Conservation (phyloP, 345 rosid species). For the Eutrema heterophyllum region DNA sequence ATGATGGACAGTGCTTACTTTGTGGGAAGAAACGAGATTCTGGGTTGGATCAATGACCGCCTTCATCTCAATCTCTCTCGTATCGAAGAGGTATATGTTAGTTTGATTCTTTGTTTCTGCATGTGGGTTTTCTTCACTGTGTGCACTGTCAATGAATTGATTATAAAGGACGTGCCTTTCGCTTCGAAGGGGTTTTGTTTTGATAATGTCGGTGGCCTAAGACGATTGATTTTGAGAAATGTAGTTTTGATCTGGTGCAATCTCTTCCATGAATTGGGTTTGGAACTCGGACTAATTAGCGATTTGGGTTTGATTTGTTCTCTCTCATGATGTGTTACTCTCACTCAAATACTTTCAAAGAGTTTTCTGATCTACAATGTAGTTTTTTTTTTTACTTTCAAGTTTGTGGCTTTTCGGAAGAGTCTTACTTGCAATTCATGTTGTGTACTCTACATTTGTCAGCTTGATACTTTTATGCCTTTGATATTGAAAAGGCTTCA, state of each 20-base stretch:
- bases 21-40: slow-evolving; percentile 91
- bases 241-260: slow-evolving; percentile 22
- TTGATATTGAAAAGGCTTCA: not conserved
- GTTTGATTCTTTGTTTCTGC: not conserved
- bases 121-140: not conserved
- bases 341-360: not conserved
- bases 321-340: slow-evolving; percentile 6
- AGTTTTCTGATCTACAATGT: not conserved
- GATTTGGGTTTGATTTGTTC: not conserved
- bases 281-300: not conserved
- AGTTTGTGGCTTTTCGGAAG: not conserved
- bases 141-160: not conserved
- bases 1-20: slow-evolving; percentile 99
- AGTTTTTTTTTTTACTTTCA: no score
- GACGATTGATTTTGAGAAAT: not conserved
- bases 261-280: not conserved
- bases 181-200: not conserved
- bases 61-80: slow-evolving; percentile 91
- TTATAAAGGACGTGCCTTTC: slow-evolving; percentile 6
- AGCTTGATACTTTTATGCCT: not conserved
- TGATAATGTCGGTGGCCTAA: slow-evolving; percentile 20
- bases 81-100: slow-evolving; percentile 65
- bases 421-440: not conserved
- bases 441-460: not conserved
- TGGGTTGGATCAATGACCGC: slow-evolving; percentile 85